phyloP scores from a whole-genome alignment of 108 stramenopile species.

The Nitzschia putrida region DNA sequence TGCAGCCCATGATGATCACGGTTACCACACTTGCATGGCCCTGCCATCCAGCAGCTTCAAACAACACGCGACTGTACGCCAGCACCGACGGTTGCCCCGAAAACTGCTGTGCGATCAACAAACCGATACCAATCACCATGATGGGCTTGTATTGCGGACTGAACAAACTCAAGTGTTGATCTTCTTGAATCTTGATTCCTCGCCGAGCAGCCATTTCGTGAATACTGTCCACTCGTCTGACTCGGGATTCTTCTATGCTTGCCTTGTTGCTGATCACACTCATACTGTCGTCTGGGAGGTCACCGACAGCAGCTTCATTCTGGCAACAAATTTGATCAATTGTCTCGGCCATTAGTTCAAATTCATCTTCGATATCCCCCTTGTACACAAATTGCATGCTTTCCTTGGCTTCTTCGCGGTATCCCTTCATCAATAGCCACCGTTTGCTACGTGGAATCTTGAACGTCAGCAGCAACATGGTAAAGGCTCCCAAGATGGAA shows the following conservation, averaged over 20 bases:
- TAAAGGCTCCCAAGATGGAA: conserved; percentile 28
- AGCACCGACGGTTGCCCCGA: conserved; percentile 81
- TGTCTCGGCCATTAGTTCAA: conserved; percentile 35
- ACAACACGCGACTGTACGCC: conserved; percentile 66
- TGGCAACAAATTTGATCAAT: conserved; percentile 29
- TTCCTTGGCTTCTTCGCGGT: conserved; percentile 42
- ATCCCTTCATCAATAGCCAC: conserved; percentile 46
- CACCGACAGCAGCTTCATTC: neutral
- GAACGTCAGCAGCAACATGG: conserved; percentile 48
- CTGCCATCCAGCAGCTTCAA: conserved; percentile 64
- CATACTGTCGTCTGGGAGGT: neutral
- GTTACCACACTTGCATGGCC: conserved; percentile 52
- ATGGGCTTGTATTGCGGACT: conserved; percentile 34
- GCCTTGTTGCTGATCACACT: neutral
- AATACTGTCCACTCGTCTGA: neutral
- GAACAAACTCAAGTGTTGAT: neutral
- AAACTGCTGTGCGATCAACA: conserved; percentile 71
- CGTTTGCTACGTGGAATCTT: conserved; percentile 47
- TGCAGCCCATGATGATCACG: conserved; percentile 70
- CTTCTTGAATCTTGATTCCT: neutral
- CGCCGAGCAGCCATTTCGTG: neutral
- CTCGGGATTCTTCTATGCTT: neutral
- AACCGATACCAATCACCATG: conserved; percentile 49
- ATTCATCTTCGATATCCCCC: conserved; percentile 42
- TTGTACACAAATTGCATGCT: conserved; percentile 50